phyloP scores from a whole-genome alignment of 441 rosid species.

The Erysimum cheiri region DNA sequence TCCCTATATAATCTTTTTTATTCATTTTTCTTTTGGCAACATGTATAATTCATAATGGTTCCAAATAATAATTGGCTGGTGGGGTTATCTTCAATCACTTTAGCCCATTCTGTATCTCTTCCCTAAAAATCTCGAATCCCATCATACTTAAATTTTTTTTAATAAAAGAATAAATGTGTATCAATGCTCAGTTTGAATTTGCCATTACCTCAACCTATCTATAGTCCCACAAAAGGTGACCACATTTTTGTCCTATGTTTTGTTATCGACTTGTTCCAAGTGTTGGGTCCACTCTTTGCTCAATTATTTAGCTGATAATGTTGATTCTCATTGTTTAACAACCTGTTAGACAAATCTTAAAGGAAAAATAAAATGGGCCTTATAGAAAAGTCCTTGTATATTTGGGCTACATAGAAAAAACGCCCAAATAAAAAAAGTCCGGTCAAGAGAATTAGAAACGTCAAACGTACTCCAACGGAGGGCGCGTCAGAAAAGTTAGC shows the following conservation, averaged over 20 bases:
- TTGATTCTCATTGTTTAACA: neutral
- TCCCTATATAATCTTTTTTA: neutral
- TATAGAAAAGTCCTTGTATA: neutral
- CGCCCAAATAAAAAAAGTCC: constrained; percentile 17
- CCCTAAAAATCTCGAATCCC: constrained; percentile 27
- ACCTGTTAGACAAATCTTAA: neutral
- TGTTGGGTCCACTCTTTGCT: constrained; percentile 33
- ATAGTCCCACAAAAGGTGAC: constrained; percentile 36
- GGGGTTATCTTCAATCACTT: constrained; percentile 30
- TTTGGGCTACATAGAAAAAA: neutral
- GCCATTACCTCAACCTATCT: constrained; percentile 29
- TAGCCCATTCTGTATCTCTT: constrained; percentile 7
- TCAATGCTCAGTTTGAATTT: constrained; percentile 16
- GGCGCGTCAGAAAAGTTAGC: constrained; percentile 20
- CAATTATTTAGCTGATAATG: constrained; percentile 24
- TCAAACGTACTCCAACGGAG: constrained; percentile 1
- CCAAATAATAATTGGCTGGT: constrained; percentile 33
- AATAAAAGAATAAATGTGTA: neutral
- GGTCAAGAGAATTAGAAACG: constrained; percentile 9
- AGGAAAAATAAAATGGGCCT: constrained; percentile 4
- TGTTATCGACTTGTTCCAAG: constrained; percentile 23
- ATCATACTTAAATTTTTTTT: neutral
- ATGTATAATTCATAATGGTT: neutral
- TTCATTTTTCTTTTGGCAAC: neutral
- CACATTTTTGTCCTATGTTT: constrained; percentile 31